These are phyloP conservation scores for Pseudocercospora pini-densiflorae DNA, from an alignment of 2,329 filamentous ascomycete species.

Conservation along the genomic window DNA sequence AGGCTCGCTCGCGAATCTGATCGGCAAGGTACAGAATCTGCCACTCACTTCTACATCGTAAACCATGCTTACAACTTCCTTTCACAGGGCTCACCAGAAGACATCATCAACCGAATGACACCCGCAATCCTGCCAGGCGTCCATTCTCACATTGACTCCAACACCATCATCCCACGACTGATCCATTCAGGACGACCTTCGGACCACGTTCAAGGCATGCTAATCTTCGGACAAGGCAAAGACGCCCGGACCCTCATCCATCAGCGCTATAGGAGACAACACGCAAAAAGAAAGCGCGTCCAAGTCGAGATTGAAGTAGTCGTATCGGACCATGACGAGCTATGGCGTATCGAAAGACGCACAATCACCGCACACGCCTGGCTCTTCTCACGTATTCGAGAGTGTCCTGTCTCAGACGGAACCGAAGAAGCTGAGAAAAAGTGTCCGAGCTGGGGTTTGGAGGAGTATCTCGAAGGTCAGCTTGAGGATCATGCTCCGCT, in stretches of 20 bases:
- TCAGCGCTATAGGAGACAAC: slow-evolving; percentile 29
- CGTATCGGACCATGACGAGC: slow-evolving; percentile 7
- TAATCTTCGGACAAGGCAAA: slow-evolving; percentile 35
- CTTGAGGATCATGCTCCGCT: slow-evolving; percentile 18
- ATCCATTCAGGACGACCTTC: slow-evolving; percentile 22
- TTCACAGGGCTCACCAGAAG: slow-evolving; percentile 22
- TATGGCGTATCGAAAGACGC: slow-evolving; percentile 25
- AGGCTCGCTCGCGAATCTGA: slow-evolving; percentile 44
- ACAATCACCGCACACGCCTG: slow-evolving; percentile 30
- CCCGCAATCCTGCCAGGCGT: slow-evolving; percentile 34
- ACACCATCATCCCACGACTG: slow-evolving; percentile 29
- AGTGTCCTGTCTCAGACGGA: slow-evolving; percentile 19
- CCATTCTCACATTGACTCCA: slow-evolving; percentile 27
- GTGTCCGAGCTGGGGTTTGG: slow-evolving; percentile 29
- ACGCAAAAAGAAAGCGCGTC: slow-evolving; percentile 21
- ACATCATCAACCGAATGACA: slow-evolving; percentile 35
- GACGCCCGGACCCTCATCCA: slow-evolving; percentile 28
- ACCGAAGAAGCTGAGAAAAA: slow-evolving; percentile 3
- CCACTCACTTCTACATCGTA: background rate
- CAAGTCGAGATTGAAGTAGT: slow-evolving; percentile 33
- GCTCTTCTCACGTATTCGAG: slow-evolving; percentile 17
- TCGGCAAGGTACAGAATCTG: slow-evolving; percentile 29
- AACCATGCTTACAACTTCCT: background rate
- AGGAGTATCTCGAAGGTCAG: slow-evolving; percentile 30
- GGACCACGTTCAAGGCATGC: slow-evolving; percentile 35